These are phyloP conservation scores for Metschnikowia drakensbergensis DNA, from an alignment of 805 yeast species.

Conservation along the genomic window DNA sequence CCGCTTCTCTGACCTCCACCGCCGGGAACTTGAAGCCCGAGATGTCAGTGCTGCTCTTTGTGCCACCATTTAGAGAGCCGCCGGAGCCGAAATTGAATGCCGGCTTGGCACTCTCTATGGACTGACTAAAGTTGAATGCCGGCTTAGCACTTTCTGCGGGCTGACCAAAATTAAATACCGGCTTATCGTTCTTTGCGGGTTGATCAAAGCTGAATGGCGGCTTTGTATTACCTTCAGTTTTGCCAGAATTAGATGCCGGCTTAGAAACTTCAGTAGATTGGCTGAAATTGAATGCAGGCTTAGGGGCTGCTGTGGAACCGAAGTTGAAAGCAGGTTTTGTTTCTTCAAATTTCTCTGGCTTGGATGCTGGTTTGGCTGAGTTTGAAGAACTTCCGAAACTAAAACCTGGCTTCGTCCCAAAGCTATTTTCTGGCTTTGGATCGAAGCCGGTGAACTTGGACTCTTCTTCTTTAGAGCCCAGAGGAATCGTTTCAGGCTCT, in stretches of 20 bases:
- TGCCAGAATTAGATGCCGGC: slow-evolving; percentile 6
- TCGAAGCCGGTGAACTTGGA: slow-evolving; percentile 1
- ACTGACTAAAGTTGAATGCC: neutral
- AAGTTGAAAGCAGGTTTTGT: neutral
- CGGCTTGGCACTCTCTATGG: neutral
- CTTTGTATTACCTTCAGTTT: neutral
- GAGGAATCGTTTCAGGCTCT: neutral
- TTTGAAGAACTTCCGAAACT: neutral
- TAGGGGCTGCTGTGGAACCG: neutral
- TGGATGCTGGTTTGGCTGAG: neutral
- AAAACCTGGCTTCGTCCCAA: neutral
- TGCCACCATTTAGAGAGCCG: neutral
- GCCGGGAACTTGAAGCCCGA: slow-evolving; percentile 23
- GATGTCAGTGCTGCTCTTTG: neutral
- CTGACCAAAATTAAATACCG: neutral
- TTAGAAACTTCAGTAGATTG: slow-evolving; percentile 3
- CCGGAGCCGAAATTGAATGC: neutral
- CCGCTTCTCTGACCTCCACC: slow-evolving; percentile 17
- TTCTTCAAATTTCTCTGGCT: neutral
- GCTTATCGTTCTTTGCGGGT: neutral
- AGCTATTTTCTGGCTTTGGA: neutral
- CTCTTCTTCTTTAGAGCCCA: neutral
- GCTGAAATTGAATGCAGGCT: neutral
- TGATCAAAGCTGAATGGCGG: neutral
- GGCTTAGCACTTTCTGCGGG: neutral